These are phyloP conservation scores for Ustilago lituana DNA, from an alignment of 1,284 basidiomycete genomes.

Conservation along the genomic window DNA sequence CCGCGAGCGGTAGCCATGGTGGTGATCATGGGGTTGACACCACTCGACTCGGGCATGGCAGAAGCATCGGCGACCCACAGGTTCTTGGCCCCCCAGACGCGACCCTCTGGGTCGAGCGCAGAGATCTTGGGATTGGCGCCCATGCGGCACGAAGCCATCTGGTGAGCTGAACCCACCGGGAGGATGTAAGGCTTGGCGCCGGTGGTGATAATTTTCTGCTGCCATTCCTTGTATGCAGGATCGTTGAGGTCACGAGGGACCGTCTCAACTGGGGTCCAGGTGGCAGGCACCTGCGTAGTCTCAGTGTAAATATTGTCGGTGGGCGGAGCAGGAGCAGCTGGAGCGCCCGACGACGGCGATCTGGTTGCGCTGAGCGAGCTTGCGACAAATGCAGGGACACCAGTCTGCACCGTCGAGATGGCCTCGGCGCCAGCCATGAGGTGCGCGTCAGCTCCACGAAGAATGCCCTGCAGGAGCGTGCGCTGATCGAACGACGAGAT, in stretches of 20 bases:
- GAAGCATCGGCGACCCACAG: slow-evolving; percentile 70
- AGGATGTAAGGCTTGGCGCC: slow-evolving; percentile 50
- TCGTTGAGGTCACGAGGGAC: slow-evolving; percentile 57
- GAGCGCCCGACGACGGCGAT: slow-evolving; percentile 13
- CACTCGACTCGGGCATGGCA: slow-evolving; percentile 68
- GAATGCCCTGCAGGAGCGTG: slow-evolving; percentile 67
- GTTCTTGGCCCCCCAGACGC: slow-evolving; percentile 68
- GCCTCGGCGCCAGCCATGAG: slow-evolving; percentile 68
- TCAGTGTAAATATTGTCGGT: slow-evolving; percentile 45
- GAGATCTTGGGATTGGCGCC: slow-evolving; percentile 62
- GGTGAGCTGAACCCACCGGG: slow-evolving; percentile 60
- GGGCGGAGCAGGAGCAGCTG: slow-evolving; percentile 12
- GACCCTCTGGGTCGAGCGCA: slow-evolving; percentile 68
- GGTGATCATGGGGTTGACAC: slow-evolving; percentile 71
- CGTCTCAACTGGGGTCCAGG: slow-evolving; percentile 50
- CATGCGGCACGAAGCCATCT: slow-evolving; percentile 70
- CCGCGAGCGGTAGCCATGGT: slow-evolving; percentile 63
- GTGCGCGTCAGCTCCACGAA: slow-evolving; percentile 68
- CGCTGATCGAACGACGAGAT: slow-evolving; percentile 67
- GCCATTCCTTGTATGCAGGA: slow-evolving; percentile 61
- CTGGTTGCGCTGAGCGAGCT: slow-evolving; percentile 9
- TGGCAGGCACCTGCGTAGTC: slow-evolving; percentile 55
- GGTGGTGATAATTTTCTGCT: slow-evolving; percentile 52
- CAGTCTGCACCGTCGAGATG: slow-evolving; percentile 67
- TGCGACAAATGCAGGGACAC: slow-evolving; percentile 51